Conservation (phyloP, 441 rosid species). For the Arabidopsis lyrata region DNA sequence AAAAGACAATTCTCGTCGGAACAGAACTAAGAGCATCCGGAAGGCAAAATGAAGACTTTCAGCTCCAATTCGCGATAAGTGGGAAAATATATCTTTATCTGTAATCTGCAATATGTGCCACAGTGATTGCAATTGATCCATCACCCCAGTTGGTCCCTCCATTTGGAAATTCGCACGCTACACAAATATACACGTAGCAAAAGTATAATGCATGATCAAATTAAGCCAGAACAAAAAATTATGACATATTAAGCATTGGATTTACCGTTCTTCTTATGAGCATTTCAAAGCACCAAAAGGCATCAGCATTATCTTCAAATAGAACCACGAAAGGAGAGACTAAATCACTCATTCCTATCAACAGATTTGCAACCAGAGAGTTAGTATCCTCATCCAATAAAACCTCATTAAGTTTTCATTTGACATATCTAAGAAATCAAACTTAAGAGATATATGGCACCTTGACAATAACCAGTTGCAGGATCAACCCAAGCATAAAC, state of each 20-base stretch:
- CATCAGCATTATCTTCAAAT: conserved; percentile 93
- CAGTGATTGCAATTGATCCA: conserved; percentile 87
- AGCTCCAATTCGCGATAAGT: conserved; percentile 84
- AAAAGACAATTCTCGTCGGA: conserved; percentile 88
- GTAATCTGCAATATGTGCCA: conserved; percentile 87
- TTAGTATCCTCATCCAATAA: conserved; percentile 23
- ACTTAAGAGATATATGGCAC: conserved; percentile 45
- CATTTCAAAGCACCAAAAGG: conserved; percentile 99
- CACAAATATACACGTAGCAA: conserved; percentile 38
- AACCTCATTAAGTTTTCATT: background rate
- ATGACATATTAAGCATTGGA: conserved; percentile 8
- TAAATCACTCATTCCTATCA: conserved; percentile 95
- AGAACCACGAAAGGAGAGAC: conserved; percentile 93
- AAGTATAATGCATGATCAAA: conserved; percentile 32
- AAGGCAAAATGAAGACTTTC: conserved; percentile 98
- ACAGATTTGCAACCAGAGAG: conserved; percentile 40
- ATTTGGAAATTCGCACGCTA: conserved; percentile 92
- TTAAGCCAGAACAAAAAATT: conserved; percentile 3
- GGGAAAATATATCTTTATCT: conserved; percentile 84
- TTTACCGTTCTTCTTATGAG: conserved; percentile 92
- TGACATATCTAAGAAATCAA: background rate
- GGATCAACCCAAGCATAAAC: conserved; percentile 99
- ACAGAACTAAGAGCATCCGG: conserved; percentile 92
- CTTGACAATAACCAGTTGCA: conserved; percentile 98
- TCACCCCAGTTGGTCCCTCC: conserved; percentile 96